Percentiles rank a stretch among this genome's conserved stretches.
Evolutionary conservation across 768 basidiomycete species (phyloP).

Genomic region (Ramaria sp.): DNA sequence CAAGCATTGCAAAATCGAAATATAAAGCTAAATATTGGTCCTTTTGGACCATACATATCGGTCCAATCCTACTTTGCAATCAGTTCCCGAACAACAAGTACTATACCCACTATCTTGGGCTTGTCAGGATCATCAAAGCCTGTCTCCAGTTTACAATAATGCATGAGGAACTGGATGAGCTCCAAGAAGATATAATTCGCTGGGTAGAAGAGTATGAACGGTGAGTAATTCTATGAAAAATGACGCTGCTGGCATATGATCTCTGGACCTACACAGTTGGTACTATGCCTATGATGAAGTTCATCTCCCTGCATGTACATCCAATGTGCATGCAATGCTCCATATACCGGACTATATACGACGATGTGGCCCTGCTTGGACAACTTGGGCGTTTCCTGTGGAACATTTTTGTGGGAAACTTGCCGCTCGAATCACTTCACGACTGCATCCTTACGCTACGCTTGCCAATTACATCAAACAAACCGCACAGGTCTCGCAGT

Average conservation of each 20-base stretch:
- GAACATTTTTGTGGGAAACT: neutral
- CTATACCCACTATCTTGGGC: slow-evolving; percentile 18
- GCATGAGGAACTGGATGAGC: no score
- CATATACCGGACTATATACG: neutral
- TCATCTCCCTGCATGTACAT: neutral
- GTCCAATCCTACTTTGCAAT: slow-evolving; percentile 13
- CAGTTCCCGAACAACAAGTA: slow-evolving; percentile 15
- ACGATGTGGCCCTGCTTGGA: neutral
- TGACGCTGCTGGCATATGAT: no score
- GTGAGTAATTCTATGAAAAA: no score
- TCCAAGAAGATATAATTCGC: slow-evolving; percentile 10
- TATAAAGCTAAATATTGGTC: no score
- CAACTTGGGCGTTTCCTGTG: neutral
- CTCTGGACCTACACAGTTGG: no score
- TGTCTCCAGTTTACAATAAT: slow-evolving; percentile 17
- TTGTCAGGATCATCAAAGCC: slow-evolving; percentile 15
- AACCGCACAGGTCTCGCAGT: slow-evolving; percentile 16
- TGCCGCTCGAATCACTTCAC: neutral
- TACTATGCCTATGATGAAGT: neutral
- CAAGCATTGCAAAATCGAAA: no score
- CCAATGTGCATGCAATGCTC: slow-evolving; percentile 1
- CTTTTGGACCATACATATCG: no score
- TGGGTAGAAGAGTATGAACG: no score
- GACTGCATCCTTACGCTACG: neutral
- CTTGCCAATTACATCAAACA: no score